phyloP scores from a whole-genome alignment of 2,329 filamentous ascomycete species.

The Apiospora malaysiana region DNA sequence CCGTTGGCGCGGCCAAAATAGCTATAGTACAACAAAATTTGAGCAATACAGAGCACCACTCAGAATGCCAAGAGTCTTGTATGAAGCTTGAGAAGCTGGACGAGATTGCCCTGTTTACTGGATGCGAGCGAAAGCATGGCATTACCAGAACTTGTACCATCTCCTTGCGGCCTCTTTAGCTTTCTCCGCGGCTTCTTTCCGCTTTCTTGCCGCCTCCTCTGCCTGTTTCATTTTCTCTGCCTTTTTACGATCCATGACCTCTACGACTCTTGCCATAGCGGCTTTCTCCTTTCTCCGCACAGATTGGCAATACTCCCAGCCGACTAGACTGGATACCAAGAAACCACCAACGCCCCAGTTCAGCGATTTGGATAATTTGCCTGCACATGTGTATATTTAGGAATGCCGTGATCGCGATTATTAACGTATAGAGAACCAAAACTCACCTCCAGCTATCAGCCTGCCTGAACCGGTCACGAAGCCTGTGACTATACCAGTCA shows the following conservation, averaged over 20 bases:
- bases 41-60: neutral
- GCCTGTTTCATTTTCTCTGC: conserved; percentile 59
- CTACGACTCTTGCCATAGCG: conserved; percentile 84
- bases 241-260: conserved; percentile 78
- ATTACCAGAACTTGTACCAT: conserved; percentile 65
- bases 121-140: conserved; percentile 19
- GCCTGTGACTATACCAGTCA: conserved; percentile 83
- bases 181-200: conserved; percentile 50
- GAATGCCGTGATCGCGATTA: neutral
- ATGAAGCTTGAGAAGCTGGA: neutral
- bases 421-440: conserved; percentile 21
- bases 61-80: neutral
- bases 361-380: conserved; percentile 57
- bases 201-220: conserved; percentile 47
- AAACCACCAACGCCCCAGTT: conserved; percentile 89
- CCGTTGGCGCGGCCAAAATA: conserved; percentile 7
- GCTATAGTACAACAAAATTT: conserved; percentile 24
- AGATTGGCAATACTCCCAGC: conserved; percentile 86
- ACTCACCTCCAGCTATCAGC: conserved; percentile 76
- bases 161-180: conserved; percentile 43
- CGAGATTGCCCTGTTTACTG: neutral
- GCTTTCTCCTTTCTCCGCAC: conserved; percentile 75
- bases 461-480: conserved; percentile 77
- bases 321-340: conserved; percentile 69
- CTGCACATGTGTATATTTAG: neutral